These are phyloP conservation scores for Platanthera zijinensis DNA, from an alignment of 106 monocot genomes.

Conservation along the genomic window DNA sequence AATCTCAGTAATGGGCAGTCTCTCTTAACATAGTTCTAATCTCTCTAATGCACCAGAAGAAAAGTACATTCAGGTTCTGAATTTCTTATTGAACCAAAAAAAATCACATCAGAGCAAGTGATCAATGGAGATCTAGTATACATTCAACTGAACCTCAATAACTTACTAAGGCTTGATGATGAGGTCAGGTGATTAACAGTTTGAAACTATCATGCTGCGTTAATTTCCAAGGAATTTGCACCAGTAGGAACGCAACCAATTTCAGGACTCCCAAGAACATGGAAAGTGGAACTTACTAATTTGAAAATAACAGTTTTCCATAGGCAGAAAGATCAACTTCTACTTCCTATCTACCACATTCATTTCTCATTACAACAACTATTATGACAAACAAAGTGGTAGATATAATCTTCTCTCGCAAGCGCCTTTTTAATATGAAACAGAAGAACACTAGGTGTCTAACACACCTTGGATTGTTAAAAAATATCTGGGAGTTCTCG, in stretches of 20 bases:
- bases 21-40: not conserved
- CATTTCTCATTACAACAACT: too few relatives aligned
- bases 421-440: not conserved
- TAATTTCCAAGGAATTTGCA: not conserved
- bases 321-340: too few relatives aligned
- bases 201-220: not conserved
- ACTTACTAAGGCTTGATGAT: not conserved
- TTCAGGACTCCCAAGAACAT: not conserved
- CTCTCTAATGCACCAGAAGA: not conserved
- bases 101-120: not conserved
- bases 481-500: not conserved
- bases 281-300: not conserved
- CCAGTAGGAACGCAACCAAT: not conserved
- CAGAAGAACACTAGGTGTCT: not conserved
- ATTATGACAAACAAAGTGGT: too few relatives aligned
- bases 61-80: not conserved
- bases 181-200: not conserved
- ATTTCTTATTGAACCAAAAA: not conserved
- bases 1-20: not conserved
- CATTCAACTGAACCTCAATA: not conserved
- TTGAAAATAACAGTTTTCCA: too few relatives aligned
- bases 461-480: not conserved
- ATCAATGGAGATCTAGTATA: not conserved
- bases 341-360: too few relatives aligned
- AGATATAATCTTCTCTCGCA: too few relatives aligned